Base-by-base conservation (phyloP, 1,284 basidiomycete species). In the Volvariella surrecta region DNA sequence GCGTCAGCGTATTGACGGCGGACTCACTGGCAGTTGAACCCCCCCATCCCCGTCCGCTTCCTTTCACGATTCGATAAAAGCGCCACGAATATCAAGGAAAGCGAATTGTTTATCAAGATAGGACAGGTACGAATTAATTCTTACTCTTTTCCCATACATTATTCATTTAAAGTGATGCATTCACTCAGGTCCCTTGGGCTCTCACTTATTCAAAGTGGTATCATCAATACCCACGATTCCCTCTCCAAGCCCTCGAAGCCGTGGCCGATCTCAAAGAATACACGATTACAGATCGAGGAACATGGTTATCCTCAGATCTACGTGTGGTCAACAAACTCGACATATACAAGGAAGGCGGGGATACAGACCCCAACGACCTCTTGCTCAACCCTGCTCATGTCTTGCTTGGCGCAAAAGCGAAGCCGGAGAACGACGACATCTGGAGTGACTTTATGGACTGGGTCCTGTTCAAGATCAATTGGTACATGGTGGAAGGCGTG, bases 71-170 rank as follows among this genome's bases (percentile, higher is more conserved):
- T 64, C 46, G 73, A 76, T 46, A 75, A 75, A 49, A 72, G 70
- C 39, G 73, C 74, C 4, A 75, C 72, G 0, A 74, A 75, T 49
- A 73, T 76, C 52, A 75, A 73, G 47, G 71, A 76, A 48, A 70
- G 67, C 21, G 51, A 61, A 39, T 44, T 75, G 13, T 75, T 74
- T 44, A 59, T 64, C 40, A 58, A 52, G 6, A 72, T 75, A 15
- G 71, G 73, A 9, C 71, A 74, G 57, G 71, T 73, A 49, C 9
- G 52, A 46, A 16, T 15, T 3, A 10, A 19, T 9, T 32, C 13
- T 15, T 34, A 10, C n/a, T n/a, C n/a, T n/a, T n/a, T n/a, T n/a
- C n/a, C n/a, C n/a, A n/a, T n/a, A n/a, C n/a, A n/a, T n/a, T n/a
- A n/a, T n/a, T n/a, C n/a, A n/a, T n/a, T n/a, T n/a, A n/a, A n/a